Base-by-base conservation (phyloP, 306 rosid genomes). In the Vicia sativa region DNA sequence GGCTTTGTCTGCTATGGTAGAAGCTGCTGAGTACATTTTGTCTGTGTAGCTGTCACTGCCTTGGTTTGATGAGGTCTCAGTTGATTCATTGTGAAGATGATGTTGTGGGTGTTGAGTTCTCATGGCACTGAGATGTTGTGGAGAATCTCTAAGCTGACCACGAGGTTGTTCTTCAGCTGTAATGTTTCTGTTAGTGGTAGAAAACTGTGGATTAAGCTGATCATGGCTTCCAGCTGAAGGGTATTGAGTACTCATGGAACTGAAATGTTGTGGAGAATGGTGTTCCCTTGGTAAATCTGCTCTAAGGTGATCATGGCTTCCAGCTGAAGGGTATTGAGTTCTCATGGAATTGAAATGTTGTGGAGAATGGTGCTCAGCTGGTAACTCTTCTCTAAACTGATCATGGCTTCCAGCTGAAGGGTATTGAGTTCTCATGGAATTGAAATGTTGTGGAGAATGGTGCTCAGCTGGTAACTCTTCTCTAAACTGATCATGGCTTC, bases 1-100 rank as follows among this genome's bases (percentile, higher is more conserved):
- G 0, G 87, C 83, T 42, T 44, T 86, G 10, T 70, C 81, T 4
- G 87, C 35, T 0, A 82, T 29, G 7, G 74, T 59, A 13, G 83
- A 26, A 0, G 83, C 69, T 31, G 83, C 85, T 0, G 66, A 50
- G 2, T 79, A 75, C 59, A 78, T 19, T 58, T 65, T 78, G 28
- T 44, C 70, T 0, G 80, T 54, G 68, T 73, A 73, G 44, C 44
- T 73, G 34, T 18, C 70, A 5, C 35, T 61, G 50, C 70, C 41
- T 61, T 61, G 70, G 28, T 75, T 77, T 14, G 79, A 23, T 16
- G 39, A 54, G 9, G 57, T 43, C 5, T 54, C 69, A 39, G 14
- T 38, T 43, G 75, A 9, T 13, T 43, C 59, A 7, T 45, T 7
- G 3, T 29, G 67, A 6, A 34, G 26, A 7, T 48, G 68, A 11